Conservation (phyloP, 2,329 filamentous ascomycete genomes). For the Pseudonectria buxi region DNA sequence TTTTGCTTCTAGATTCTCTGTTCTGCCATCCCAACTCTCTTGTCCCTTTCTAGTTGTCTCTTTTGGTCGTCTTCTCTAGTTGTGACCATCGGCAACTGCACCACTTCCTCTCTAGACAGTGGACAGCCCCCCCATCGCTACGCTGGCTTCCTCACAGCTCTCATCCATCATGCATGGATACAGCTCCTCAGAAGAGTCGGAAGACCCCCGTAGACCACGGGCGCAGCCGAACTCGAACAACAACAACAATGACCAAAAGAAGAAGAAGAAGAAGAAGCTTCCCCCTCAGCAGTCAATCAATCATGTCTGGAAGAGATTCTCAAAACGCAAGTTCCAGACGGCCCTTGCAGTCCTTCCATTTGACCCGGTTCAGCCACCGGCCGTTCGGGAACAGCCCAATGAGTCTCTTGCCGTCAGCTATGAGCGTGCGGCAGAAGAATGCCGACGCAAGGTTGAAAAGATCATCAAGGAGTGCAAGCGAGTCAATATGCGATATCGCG, state of each 20-base stretch:
- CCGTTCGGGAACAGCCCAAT: constrained; percentile 47
- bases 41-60: not conserved
- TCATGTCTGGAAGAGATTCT: constrained; percentile 58
- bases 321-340: constrained; percentile 54
- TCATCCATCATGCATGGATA: constrained; percentile 35
- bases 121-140: not conserved
- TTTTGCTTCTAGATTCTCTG: not conserved
- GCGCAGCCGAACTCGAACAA: constrained; percentile 27
- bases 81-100: not conserved
- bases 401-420: constrained; percentile 55
- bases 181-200: constrained; percentile 44
- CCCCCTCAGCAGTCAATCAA: constrained; percentile 61
- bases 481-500: constrained; percentile 73
- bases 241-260: constrained; percentile 36
- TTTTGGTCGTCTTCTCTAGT: not conserved
- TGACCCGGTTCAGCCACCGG: constrained; percentile 48
- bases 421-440: constrained; percentile 57
- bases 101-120: no score
- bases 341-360: constrained; percentile 60
- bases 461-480: constrained; percentile 61
- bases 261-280: constrained; percentile 48
- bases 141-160: not conserved
- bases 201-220: constrained; percentile 36
- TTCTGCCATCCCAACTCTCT: constrained; percentile 1
- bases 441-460: constrained; percentile 53